A percentile compares a stretch with the other conserved stretches of the same genome.
phyloP scores from a whole-genome alignment of 345 rosid genomes.

The Capsella bursapastoris region DNA sequence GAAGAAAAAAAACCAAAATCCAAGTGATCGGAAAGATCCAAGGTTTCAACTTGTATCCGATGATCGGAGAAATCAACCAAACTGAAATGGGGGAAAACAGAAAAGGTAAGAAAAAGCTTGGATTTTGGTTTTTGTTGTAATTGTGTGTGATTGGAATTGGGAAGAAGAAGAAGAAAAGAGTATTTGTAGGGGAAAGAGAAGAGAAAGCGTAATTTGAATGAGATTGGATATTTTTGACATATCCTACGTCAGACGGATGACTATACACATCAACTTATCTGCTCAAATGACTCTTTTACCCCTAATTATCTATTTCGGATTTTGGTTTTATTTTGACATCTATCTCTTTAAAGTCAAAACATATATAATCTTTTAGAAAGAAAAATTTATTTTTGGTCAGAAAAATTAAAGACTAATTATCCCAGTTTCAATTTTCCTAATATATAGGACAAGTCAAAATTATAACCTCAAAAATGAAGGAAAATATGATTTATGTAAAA shows the following conservation, averaged over 20 bases:
- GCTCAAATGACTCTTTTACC: not conserved
- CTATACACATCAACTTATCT: conserved; percentile 1
- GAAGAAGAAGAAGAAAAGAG: conserved; percentile 30
- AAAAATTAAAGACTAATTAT: not conserved
- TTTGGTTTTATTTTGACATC: not conserved
- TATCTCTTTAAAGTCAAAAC: conserved; percentile 25
- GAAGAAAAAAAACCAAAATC: not conserved
- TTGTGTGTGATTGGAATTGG: not conserved
- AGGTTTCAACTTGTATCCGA: not conserved
- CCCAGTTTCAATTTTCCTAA: not conserved
- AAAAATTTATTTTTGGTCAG: not conserved
- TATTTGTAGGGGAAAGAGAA: conserved; percentile 31
- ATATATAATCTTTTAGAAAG: conserved; percentile 8
- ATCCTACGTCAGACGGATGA: conserved; percentile 15
- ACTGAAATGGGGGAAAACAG: not conserved
- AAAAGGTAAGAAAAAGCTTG: not conserved
- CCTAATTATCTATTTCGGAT: not conserved
- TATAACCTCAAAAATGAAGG: no score
- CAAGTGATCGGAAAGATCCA: conserved; percentile 27
- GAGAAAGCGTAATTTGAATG: conserved; percentile 38
- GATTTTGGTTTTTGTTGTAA: not conserved
- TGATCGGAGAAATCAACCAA: conserved; percentile 26
- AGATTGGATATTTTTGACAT: conserved; percentile 39
- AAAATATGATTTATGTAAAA: no score
- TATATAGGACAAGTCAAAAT: no score